Conservation (phyloP, 2,329 filamentous ascomycete species). For the Coniochaeta ligniaria region DNA sequence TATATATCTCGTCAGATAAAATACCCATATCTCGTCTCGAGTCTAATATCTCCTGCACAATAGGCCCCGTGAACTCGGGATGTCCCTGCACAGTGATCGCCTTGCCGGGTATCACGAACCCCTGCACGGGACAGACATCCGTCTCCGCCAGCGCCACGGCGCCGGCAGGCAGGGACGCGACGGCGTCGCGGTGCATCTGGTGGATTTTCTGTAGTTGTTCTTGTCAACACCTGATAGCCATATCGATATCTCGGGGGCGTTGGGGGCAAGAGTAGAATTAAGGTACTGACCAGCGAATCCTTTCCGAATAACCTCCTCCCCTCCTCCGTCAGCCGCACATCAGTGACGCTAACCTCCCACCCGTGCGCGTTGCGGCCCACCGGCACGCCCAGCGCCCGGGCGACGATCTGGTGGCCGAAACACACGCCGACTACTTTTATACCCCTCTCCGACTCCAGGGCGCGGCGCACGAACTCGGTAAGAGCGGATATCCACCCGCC, state of each 20-base stretch:
- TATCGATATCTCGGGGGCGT: no score
- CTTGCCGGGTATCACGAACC: slow-evolving; percentile 61
- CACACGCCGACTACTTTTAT: slow-evolving; percentile 74
- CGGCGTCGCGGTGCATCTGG: slow-evolving; percentile 82
- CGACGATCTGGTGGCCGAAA: slow-evolving; percentile 84
- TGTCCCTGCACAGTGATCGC: slow-evolving; percentile 79
- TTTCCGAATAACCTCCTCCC: slow-evolving; percentile 67
- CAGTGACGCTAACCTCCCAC: slow-evolving; percentile 76
- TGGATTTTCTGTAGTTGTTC: slow-evolving; percentile 57
- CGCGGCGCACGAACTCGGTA: slow-evolving; percentile 56
- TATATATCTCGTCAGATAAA: slow-evolving; percentile 61
- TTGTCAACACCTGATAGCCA: no score
- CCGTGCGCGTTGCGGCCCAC: slow-evolving; percentile 61
- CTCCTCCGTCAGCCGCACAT: slow-evolving; percentile 58
- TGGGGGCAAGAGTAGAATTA: no score
- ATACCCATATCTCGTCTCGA: slow-evolving; percentile 59
- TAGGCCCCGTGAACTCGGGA: slow-evolving; percentile 71
- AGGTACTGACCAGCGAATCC: slow-evolving; percentile 44
- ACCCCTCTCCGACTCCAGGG: slow-evolving; percentile 47
- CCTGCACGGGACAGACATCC: slow-evolving; percentile 65
- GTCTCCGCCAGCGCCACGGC: slow-evolving; percentile 59
- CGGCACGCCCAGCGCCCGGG: slow-evolving; percentile 59
- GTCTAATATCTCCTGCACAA: slow-evolving; percentile 62
- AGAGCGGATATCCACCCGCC: slow-evolving; percentile 65
- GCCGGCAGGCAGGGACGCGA: slow-evolving; percentile 54